phyloP scores from a whole-genome alignment of 495 filamentous ascomycete species.

The Aspergillus cavernicola region DNA sequence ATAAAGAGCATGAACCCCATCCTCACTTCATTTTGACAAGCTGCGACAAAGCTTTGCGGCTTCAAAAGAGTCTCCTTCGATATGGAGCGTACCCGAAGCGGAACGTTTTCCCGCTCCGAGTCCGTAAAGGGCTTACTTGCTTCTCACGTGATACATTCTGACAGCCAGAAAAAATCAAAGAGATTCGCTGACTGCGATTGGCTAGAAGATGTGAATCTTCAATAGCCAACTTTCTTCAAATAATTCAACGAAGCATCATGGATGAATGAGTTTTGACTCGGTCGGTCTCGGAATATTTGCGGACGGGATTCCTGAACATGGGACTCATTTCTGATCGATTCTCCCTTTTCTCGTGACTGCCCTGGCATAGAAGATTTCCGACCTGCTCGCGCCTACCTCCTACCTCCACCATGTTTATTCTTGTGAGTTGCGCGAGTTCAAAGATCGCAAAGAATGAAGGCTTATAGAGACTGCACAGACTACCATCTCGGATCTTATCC shows the following conservation, averaged over 20 bases:
- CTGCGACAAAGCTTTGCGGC: conserved; percentile 8
- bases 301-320: conserved; percentile 18
- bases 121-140: not conserved
- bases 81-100: conserved; percentile 6
- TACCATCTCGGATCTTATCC: conserved; percentile 83
- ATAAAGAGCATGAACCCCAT: conserved; percentile 21
- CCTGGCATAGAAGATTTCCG: conserved; percentile 5
- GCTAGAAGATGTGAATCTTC: conserved; percentile 8
- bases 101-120: conserved; percentile 23
- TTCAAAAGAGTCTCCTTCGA: conserved; percentile 4
- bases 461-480: conserved; percentile 39
- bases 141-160: conserved; percentile 14
- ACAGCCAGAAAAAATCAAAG: conserved; percentile 17
- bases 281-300: not conserved
- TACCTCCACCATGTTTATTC: conserved; percentile 52
- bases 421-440: conserved; percentile 26
- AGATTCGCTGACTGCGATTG: conserved; percentile 21
- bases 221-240: not conserved
- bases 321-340: conserved; percentile 4
- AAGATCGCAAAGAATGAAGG: not conserved
- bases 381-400: not conserved
- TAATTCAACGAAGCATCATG: not conserved
- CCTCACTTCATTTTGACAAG: conserved; percentile 16
- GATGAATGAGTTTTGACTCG: conserved; percentile 13
- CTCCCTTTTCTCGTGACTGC: conserved; percentile 3